Evolutionary conservation across 129 eudicot species (phyloP), one percentile per base, ranked within the genome.

Genomic region (Kitagawia praeruptora): DNA sequence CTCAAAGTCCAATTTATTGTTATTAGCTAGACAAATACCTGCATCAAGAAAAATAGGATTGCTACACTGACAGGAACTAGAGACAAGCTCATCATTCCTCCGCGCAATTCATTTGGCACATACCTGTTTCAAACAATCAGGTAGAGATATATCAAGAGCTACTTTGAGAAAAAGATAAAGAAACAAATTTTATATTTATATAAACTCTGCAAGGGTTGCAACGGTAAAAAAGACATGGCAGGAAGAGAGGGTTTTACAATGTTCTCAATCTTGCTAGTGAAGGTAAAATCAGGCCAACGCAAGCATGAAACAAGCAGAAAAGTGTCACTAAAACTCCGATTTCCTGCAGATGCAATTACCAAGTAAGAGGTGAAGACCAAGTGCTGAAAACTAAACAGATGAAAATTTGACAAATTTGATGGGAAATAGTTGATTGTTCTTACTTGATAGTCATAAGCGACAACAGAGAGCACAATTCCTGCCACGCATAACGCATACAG

Each of bases 401-500:
- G 44, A 72, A 74, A 48, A 48, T 58, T 19, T 73, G 18, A 56
- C 31, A 61, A 69, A 42, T 27, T 27, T 4, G 72, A 66, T n/a
- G 18, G 47, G 46, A 42, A 58, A 28, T 31, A 56, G 54, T 66
- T 15, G 14, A 25, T 12, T 53, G 64, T 37, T 40, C 34, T 63
- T 79, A 95, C 99, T 96, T 95, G 99, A 86, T 95, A 95, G 85
- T 95, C 99, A 81, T 92, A 92, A 78, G 99, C 97, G 67, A 89
- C 90, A 23, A 90, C 71, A 54, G 99, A 90, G 64, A 92, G 78
- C 78, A 87, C 69, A 77, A 89, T 3, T 51, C 97, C 99, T 78
- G 92, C 83, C 81, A 82, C 77, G 28, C 78, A 49, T 81, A 89
- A 92, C 39, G 82, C 84, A 61, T 90, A 95, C 9, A 83, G 71